These are phyloP conservation scores for Kodamaea ohmeri DNA, from an alignment of 1,139 yeast species.

Conservation along the genomic window DNA sequence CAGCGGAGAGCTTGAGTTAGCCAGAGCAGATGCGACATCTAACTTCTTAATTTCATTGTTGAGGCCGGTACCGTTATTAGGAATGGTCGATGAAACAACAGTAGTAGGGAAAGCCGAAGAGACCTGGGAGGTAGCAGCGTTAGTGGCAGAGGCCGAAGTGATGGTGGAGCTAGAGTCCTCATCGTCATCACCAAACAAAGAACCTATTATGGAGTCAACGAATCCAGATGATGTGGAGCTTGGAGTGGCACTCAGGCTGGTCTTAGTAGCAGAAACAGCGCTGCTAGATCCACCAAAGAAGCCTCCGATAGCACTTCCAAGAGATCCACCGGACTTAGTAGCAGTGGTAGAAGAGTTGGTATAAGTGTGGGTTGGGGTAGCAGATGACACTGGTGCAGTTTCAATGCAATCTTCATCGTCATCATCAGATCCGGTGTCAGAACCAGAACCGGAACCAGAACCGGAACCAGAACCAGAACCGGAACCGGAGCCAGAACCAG, in stretches of 20 bases:
- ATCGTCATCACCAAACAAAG: constrained; percentile 5
- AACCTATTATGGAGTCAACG: constrained; percentile 4
- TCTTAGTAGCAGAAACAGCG: constrained; percentile 9
- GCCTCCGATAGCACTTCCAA: constrained; percentile 3
- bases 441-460: constrained; percentile 13
- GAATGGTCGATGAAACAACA: constrained; percentile 3
- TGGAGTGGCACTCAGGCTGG: constrained; percentile 1
- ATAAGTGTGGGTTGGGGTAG: constrained; percentile 1
- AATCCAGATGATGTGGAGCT: constrained; percentile 6
- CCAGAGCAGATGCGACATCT: neutral
- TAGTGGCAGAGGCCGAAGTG: neutral
- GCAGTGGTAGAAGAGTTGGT: constrained; percentile 8
- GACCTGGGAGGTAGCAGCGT: neutral
- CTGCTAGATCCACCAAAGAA: constrained; percentile 6
- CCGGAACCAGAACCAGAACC: constrained; percentile 5
- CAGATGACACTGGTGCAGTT: constrained; percentile 5
- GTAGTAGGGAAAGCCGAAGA: constrained; percentile 8
- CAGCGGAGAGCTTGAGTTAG: constrained; percentile 2
- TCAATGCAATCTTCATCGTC: constrained; percentile 13
- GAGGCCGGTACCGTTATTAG: neutral
- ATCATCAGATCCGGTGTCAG: constrained; percentile 26
- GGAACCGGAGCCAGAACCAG: constrained; percentile 3
- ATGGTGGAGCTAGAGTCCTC: neutral
- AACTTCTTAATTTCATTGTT: neutral
- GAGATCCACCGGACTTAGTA: constrained; percentile 4